Percentiles rank a stretch among this genome's conserved stretches.
phyloP scores from a whole-genome alignment of 345 rosid genomes.

The Moricandia arvensis region DNA sequence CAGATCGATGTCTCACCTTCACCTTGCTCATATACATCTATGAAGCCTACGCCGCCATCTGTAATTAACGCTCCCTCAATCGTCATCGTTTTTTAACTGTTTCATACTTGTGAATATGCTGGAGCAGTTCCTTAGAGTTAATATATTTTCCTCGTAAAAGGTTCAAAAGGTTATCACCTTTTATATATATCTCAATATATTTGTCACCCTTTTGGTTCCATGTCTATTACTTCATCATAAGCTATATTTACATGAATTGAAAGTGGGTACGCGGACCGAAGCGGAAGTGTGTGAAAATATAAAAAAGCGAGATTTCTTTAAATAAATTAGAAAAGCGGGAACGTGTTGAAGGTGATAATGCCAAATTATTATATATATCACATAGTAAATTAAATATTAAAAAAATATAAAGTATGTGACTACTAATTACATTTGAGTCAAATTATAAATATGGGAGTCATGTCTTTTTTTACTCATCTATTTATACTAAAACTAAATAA shows the following conservation, averaged over 20 bases:
- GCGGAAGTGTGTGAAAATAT: too few relatives aligned
- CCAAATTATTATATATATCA: too few relatives aligned
- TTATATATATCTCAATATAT: neutral
- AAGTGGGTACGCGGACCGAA: too few relatives aligned
- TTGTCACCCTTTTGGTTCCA: neutral
- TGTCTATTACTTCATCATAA: neutral
- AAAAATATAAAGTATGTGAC: too few relatives aligned
- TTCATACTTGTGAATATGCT: neutral
- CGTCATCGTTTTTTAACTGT: neutral
- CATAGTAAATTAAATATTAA: too few relatives aligned
- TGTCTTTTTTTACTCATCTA: too few relatives aligned
- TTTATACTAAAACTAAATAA: too few relatives aligned
- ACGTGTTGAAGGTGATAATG: too few relatives aligned
- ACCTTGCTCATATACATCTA: slow-evolving; percentile 20
- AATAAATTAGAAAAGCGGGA: too few relatives aligned
- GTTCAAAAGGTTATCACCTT: slow-evolving; percentile 11
- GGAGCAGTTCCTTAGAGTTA: neutral
- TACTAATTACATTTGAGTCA: too few relatives aligned
- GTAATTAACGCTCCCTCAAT: neutral
- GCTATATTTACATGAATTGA: neutral
- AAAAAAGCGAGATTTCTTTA: too few relatives aligned
- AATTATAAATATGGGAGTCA: too few relatives aligned
- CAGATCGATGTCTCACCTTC: neutral
- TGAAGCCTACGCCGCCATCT: slow-evolving; percentile 29
- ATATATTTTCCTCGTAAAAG: neutral